These are phyloP conservation scores for Taiwanofungus camphoratus DNA, from an alignment of 1,284 basidiomycete genomes.

Conservation along the genomic window DNA sequence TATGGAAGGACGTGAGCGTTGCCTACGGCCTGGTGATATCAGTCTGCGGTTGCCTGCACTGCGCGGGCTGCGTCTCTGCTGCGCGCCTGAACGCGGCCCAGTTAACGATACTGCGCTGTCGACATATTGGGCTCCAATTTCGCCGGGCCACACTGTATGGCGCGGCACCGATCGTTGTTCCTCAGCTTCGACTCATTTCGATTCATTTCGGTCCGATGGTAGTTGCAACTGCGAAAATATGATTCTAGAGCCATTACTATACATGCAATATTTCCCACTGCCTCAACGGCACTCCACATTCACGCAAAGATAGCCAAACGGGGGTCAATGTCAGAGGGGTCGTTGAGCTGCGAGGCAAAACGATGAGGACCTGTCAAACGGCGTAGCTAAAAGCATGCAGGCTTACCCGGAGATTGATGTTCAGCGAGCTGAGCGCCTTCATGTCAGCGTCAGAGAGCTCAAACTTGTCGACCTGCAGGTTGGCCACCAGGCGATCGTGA, in stretches of 20 bases:
- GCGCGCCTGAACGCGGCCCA: too few relatives aligned
- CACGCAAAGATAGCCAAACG: constrained; percentile 64
- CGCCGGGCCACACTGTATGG: too few relatives aligned
- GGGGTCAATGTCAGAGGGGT: constrained; percentile 61
- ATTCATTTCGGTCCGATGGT: background rate
- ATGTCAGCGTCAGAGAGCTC: constrained; percentile 57
- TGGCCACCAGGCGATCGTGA: constrained; percentile 47
- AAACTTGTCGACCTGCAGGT: constrained; percentile 55
- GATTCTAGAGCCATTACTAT: background rate
- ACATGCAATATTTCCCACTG: constrained; percentile 5
- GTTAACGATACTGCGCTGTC: too few relatives aligned
- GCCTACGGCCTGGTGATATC: too few relatives aligned
- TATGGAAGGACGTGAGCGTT: constrained; percentile 1
- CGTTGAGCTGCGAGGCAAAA: constrained; percentile 48
- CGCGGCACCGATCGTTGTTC: too few relatives aligned
- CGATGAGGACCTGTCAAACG: background rate
- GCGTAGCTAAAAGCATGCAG: background rate
- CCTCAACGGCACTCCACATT: constrained; percentile 12
- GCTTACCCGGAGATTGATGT: constrained; percentile 57
- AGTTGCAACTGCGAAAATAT: background rate
- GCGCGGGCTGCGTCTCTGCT: constrained; percentile 1
- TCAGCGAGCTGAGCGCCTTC: constrained; percentile 53
- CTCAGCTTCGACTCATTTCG: too few relatives aligned
- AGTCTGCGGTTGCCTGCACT: background rate
- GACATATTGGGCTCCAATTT: background rate